Evolutionary conservation across 441 rosid species (phyloP).

Genomic region (Erodium texanum): DNA sequence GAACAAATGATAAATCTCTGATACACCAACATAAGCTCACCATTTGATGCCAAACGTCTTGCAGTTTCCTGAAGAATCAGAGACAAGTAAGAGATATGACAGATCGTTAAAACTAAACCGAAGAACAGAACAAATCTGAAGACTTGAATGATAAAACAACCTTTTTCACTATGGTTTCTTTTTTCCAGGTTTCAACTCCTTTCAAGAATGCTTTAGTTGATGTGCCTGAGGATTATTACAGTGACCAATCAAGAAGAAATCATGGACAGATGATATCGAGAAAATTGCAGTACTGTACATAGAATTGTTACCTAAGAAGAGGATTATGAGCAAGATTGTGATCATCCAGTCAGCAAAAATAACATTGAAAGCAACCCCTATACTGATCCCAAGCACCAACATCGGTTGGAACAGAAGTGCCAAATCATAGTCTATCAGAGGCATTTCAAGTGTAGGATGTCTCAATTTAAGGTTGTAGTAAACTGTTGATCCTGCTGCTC

Average conservation of each 20-base stretch:
- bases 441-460: slow-evolving; percentile 65
- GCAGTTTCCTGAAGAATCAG: slow-evolving; percentile 18
- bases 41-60: slow-evolving; percentile 9
- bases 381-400: too few relatives aligned
- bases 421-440: too few relatives aligned
- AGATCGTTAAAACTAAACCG: neutral
- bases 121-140: neutral
- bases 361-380: too few relatives aligned
- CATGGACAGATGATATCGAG: neutral
- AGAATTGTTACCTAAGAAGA: slow-evolving; percentile 40
- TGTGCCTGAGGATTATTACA: slow-evolving; percentile 35
- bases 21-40: slow-evolving; percentile 10
- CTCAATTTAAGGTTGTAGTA: slow-evolving; percentile 53
- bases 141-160: slow-evolving; percentile 17
- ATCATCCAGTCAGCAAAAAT: slow-evolving; percentile 73
- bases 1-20: neutral
- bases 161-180: slow-evolving; percentile 50
- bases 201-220: slow-evolving; percentile 58
- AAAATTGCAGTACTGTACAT: neutral
- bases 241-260: slow-evolving; percentile 1
- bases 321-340: slow-evolving; percentile 54
- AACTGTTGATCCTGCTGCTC: slow-evolving; percentile 56
- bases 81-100: neutral
- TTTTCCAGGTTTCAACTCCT: slow-evolving; percentile 66
- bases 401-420: too few relatives aligned